A percentile compares a stretch with the other conserved stretches of the same genome.
Evolutionary conservation across 306 rosid genomes (phyloP).

Genomic region (Cucurbita maxima): DNA sequence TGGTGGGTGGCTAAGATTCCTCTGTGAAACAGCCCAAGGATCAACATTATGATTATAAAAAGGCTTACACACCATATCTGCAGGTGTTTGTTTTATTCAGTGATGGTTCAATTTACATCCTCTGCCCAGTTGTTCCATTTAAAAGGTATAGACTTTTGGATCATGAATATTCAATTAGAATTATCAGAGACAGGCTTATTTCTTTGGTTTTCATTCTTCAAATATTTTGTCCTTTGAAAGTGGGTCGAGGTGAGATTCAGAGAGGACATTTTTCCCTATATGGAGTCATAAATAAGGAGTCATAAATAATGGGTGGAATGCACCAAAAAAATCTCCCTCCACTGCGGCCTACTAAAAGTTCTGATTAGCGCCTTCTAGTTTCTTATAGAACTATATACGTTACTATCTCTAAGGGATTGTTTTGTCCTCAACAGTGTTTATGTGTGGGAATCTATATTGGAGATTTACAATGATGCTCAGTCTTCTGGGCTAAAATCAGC

Average conservation of each 20-base stretch:
- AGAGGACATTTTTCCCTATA: not conserved
- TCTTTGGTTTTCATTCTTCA: not conserved
- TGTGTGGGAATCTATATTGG: constrained; percentile 62
- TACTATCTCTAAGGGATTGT: constrained; percentile 6
- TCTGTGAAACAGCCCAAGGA: not conserved
- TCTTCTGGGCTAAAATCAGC: constrained; percentile 61
- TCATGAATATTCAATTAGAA: not conserved
- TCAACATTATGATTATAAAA: not conserved
- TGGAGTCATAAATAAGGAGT: not conserved
- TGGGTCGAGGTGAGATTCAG: not conserved
- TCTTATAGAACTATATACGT: not conserved
- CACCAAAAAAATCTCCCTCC: not conserved
- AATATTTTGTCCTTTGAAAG: not conserved
- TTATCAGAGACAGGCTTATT: not conserved
- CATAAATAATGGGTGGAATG: not conserved
- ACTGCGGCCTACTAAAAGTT: not conserved
- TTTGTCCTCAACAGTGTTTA: constrained; percentile 42
- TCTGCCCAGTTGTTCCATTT: constrained; percentile 88
- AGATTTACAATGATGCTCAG: constrained; percentile 68
- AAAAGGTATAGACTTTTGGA: constrained; percentile 43
- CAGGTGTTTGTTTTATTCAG: constrained; percentile 84
- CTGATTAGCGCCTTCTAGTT: not conserved
- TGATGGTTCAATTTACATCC: constrained; percentile 68
- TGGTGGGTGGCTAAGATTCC: not conserved
- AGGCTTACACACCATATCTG: not conserved